Conservation (phyloP, 176 grass and related monocot species). For the Secale cereale region DNA sequence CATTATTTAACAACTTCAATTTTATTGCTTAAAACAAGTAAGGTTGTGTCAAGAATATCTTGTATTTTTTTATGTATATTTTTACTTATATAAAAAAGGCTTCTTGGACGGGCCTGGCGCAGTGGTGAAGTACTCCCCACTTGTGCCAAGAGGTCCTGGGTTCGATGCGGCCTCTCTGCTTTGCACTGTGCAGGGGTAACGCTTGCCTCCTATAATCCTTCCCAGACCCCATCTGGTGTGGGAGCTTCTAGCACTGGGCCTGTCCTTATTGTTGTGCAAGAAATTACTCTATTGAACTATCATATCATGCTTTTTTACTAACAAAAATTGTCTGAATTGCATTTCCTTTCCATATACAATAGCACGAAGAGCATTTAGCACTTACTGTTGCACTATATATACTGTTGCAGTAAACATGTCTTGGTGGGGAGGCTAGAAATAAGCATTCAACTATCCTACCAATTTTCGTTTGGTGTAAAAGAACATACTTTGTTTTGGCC, state of each 20-base stretch:
- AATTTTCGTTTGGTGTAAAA: not conserved
- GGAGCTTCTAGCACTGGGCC: too few relatives aligned
- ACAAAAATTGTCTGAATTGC: slow-evolving; percentile 3
- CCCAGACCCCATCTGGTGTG: too few relatives aligned
- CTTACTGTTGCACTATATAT: not conserved
- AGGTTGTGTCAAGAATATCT: not conserved
- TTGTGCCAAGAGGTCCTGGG: too few relatives aligned
- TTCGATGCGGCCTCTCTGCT: too few relatives aligned
- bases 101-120: not conserved
- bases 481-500: not conserved
- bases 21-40: not conserved
- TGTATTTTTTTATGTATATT: not conserved
- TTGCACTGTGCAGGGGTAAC: too few relatives aligned
- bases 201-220: too few relatives aligned
- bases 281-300: not conserved
- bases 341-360: not conserved
- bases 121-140: too few relatives aligned
- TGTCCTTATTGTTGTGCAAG: not conserved
- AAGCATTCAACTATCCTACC: not conserved
- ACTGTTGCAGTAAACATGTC: not conserved
- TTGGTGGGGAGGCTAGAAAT: not conserved
- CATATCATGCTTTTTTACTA: not conserved
- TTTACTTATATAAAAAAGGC: not conserved
- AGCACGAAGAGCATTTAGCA: not conserved
- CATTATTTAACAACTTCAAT: not conserved